phyloP scores from a whole-genome alignment of 345 rosid genomes.

The Odontarrhena argentea region DNA sequence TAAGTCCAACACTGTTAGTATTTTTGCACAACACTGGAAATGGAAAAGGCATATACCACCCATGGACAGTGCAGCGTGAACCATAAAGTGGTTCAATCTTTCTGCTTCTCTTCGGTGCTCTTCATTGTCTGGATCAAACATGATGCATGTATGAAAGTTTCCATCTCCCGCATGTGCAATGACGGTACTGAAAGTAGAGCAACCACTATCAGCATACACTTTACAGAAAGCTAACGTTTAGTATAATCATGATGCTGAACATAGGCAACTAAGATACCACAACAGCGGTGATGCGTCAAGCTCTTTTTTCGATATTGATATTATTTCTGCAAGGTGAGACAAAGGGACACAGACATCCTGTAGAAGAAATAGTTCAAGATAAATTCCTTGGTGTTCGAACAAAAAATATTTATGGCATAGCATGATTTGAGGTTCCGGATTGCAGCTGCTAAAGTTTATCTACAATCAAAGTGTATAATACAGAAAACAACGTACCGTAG shows the following conservation, averaged over 20 bases:
- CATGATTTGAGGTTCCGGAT: slow-evolving; percentile 8
- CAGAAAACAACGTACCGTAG: slow-evolving; percentile 52
- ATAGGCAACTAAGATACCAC: slow-evolving; percentile 50
- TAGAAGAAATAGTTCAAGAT: slow-evolving; percentile 25
- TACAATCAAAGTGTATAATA: slow-evolving; percentile 7
- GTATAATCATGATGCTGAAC: slow-evolving; percentile 12
- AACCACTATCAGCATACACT: slow-evolving; percentile 13
- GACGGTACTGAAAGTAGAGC: slow-evolving; percentile 57
- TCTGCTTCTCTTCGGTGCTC: slow-evolving; percentile 74
- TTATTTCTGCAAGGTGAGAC: slow-evolving; percentile 76
- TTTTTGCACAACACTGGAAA: slow-evolving; percentile 56
- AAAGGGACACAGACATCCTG: slow-evolving; percentile 96
- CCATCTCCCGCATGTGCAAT: slow-evolving; percentile 98
- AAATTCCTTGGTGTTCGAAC: slow-evolving; percentile 12
- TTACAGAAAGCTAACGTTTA: background rate
- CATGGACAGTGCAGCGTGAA: slow-evolving; percentile 76
- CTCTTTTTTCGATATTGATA: slow-evolving; percentile 71
- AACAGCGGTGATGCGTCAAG: slow-evolving; percentile 69
- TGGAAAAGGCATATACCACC: slow-evolving; percentile 54
- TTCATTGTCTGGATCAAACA: slow-evolving; percentile 74
- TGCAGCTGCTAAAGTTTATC: slow-evolving; percentile 1
- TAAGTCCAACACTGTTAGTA: slow-evolving; percentile 18
- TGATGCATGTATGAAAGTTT: slow-evolving; percentile 75
- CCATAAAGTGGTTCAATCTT: slow-evolving; percentile 79
- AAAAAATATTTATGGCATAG: slow-evolving; percentile 3